These are phyloP conservation scores for Elsinoe necatrix DNA, from an alignment of 2,329 filamentous ascomycete species.

Conservation along the genomic window DNA sequence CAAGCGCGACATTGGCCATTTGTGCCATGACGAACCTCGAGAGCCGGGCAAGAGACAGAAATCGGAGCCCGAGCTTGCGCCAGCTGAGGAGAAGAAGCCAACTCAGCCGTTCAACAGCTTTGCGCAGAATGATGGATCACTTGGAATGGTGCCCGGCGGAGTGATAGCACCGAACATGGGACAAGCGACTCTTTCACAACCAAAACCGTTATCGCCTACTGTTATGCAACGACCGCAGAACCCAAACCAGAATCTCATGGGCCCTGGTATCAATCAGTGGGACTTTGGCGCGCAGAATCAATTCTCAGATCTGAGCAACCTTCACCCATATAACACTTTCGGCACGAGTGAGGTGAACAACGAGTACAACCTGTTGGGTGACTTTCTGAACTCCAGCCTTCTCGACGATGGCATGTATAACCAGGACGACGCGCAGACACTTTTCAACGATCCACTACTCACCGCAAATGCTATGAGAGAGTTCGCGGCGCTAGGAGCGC, in stretches of 20 bases:
- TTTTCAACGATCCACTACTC: conserved; percentile 53
- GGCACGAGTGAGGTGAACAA: conserved; percentile 87
- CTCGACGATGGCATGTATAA: conserved; percentile 57
- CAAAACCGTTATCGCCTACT: conserved; percentile 58
- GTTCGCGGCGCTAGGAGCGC: conserved; percentile 28
- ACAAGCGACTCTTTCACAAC: conserved; percentile 61
- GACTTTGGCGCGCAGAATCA: conserved; percentile 68
- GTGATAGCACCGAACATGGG: conserved; percentile 17
- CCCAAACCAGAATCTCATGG: conserved; percentile 44
- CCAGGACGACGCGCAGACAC: conserved; percentile 38
- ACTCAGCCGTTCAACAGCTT: conserved; percentile 1
- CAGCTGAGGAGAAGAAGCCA: conserved; percentile 25
- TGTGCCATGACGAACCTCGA: conserved; percentile 95
- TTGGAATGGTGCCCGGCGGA: conserved; percentile 9
- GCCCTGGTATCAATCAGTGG: conserved; percentile 57
- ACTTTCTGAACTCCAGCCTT: conserved; percentile 87
- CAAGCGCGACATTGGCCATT: conserved; percentile 95
- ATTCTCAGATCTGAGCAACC: conserved; percentile 89
- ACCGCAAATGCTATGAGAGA: conserved; percentile 35
- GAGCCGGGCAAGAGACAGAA: conserved; percentile 79
- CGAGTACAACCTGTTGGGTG: conserved; percentile 93
- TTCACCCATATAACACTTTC: conserved; percentile 93
- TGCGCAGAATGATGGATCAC: not conserved
- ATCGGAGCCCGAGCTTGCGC: conserved; percentile 36
- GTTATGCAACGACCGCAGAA: conserved; percentile 53